Conservation (phyloP, 1,284 basidiomycete genomes). For the Leccinum solheimii region DNA sequence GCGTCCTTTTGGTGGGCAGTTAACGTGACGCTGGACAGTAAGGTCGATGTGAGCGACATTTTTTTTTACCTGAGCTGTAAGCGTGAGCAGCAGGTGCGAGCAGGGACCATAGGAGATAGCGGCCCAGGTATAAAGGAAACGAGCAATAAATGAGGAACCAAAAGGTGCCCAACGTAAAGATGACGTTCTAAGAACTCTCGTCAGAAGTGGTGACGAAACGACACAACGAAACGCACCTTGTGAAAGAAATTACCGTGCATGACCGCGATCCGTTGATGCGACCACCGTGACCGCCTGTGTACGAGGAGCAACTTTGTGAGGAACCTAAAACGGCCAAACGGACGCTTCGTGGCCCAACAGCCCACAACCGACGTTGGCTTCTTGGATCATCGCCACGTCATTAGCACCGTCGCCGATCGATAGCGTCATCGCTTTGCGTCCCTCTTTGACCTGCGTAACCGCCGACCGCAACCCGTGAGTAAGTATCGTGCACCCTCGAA, state of each 20-base stretch:
- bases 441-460: constrained; percentile 80
- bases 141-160: constrained; percentile 91
- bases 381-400: constrained; percentile 98
- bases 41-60: too few species aligned
- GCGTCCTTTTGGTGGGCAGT: too few species aligned
- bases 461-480: constrained; percentile 4
- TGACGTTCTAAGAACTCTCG: constrained; percentile 64
- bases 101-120: too few species aligned
- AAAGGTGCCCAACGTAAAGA: constrained; percentile 92
- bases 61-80: too few species aligned
- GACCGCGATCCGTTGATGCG: constrained; percentile 94
- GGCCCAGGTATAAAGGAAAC: constrained; percentile 35
- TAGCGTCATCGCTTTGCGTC: constrained; percentile 92
- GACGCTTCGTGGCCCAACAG: constrained; percentile 94
- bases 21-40: too few species aligned
- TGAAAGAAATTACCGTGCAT: constrained; percentile 99
- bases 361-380: constrained; percentile 96
- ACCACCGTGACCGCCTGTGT: constrained; percentile 83
- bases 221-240: constrained; percentile 59
- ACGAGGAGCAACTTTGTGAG: constrained; percentile 91
- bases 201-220: neutral
- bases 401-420: constrained; percentile 97
- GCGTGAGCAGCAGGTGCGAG: too few species aligned
- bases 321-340: constrained; percentile 96
- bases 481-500: neutral